A percentile compares a stretch with the other conserved stretches of the same genome.
phyloP scores from a whole-genome alignment of 257 asterid genomes.

The Knoxia roxburghii region DNA sequence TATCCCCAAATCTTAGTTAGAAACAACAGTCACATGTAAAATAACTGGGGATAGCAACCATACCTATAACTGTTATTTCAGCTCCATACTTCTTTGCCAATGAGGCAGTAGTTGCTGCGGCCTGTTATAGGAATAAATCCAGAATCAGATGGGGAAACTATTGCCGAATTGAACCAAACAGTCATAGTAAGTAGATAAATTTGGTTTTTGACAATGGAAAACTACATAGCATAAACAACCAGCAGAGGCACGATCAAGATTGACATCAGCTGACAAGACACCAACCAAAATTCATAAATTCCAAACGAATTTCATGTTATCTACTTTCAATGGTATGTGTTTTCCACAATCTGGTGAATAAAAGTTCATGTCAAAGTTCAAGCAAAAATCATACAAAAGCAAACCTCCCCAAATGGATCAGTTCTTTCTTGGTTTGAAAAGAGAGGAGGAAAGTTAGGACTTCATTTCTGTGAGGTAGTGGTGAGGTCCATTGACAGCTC shows the following conservation, averaged over 20 bases:
- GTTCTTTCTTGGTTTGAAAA: not conserved
- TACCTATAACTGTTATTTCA: conserved; percentile 94
- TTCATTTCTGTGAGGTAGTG: not conserved
- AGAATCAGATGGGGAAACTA: not conserved
- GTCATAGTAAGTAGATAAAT: not conserved
- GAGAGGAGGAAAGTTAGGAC: no score
- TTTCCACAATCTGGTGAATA: not conserved
- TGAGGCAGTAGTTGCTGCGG: conserved; percentile 83
- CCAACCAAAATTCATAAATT: not conserved
- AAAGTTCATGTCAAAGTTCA: not conserved
- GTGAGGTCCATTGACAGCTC: not conserved
- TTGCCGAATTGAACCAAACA: not conserved
- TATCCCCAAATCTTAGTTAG: conserved; percentile 10
- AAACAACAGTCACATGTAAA: not conserved
- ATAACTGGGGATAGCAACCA: conserved; percentile 11
- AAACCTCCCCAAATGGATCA: not conserved
- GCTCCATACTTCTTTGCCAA: conserved; percentile 97
- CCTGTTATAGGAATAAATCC: conserved; percentile 36
- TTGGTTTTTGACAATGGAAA: not conserved
- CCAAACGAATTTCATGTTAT: not conserved
- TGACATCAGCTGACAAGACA: not conserved
- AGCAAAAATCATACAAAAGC: not conserved
- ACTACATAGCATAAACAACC: not conserved
- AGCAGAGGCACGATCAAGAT: not conserved
- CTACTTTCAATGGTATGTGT: not conserved